phyloP scores from a whole-genome alignment of 192 early-diverging fungal species.

The Umbelopsis sp. region DNA sequence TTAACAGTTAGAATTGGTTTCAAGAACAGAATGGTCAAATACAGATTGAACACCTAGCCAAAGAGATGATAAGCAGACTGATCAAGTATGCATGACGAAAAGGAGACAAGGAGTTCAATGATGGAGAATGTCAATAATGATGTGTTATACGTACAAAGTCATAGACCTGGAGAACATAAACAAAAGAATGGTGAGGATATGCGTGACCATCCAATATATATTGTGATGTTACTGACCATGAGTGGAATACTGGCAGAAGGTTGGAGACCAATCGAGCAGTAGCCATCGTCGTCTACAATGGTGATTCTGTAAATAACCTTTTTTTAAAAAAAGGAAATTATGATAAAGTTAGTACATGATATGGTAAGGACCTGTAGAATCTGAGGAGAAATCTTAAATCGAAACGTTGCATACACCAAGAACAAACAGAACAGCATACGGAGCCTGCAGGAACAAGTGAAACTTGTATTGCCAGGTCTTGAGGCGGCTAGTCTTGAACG shows the following conservation, averaged over 20 bases:
- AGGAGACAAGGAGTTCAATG: not conserved
- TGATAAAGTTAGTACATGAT: not conserved
- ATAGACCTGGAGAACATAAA: slow-evolving; percentile 22
- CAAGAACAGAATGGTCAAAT: slow-evolving; percentile 40
- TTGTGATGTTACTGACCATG: slow-evolving; percentile 27
- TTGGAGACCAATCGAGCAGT: slow-evolving; percentile 37
- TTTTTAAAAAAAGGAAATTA: not conserved
- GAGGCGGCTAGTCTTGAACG: slow-evolving; percentile 21
- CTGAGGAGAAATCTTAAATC: not conserved
- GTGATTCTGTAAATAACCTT: slow-evolving; percentile 34
- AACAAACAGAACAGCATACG: slow-evolving; percentile 37
- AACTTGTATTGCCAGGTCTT: slow-evolving; percentile 32
- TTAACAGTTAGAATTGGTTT: slow-evolving; percentile 27
- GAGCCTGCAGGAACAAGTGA: slow-evolving; percentile 28
- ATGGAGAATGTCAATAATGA: not conserved
- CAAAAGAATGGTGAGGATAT: not conserved
- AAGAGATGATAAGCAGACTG: not conserved
- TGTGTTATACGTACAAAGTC: slow-evolving; percentile 32
- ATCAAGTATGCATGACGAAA: not conserved
- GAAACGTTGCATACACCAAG: slow-evolving; percentile 27
- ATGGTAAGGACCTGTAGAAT: not conserved
- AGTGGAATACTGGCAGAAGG: slow-evolving; percentile 34
- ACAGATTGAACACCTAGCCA: slow-evolving; percentile 33
- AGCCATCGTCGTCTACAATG: slow-evolving; percentile 25
- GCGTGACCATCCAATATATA: not conserved